These are phyloP conservation scores for Kwoniella europaea DNA, from an alignment of 768 basidiomycete species.

Conservation along the genomic window DNA sequence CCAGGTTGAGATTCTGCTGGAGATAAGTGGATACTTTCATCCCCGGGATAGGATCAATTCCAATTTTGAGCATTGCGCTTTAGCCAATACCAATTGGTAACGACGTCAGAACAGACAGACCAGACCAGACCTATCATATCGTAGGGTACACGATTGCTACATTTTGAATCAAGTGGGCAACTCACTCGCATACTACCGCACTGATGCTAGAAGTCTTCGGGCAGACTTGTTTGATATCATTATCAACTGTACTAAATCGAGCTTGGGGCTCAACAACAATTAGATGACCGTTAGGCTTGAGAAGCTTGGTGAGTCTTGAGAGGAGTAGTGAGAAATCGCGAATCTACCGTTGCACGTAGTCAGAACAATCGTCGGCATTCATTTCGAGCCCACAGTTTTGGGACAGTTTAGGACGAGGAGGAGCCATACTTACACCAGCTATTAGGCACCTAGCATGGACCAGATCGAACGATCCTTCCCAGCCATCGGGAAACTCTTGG, in stretches of 20 bases:
- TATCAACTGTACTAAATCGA: background rate
- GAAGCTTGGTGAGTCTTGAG: background rate
- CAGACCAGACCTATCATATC: too few species aligned
- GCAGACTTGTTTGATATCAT: background rate
- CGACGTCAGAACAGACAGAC: too few species aligned
- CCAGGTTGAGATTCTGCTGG: background rate
- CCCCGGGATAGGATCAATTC: conserved; percentile 14
- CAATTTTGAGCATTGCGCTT: conserved; percentile 2
- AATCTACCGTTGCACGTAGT: conserved; percentile 9
- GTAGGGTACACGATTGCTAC: background rate
- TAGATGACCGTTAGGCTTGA: conserved; percentile 10
- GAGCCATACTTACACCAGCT: conserved; percentile 19
- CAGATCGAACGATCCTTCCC: conserved; percentile 21
- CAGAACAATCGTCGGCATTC: background rate
- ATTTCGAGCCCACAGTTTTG: background rate
- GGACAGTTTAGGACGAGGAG: too few species aligned
- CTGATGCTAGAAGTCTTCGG: background rate
- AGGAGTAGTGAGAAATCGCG: conserved; percentile 18
- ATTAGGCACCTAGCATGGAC: conserved; percentile 16
- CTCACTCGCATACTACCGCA: background rate
- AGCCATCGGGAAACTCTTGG: conserved; percentile 8
- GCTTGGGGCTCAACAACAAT: conserved; percentile 11
- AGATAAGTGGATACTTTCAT: conserved; percentile 10
- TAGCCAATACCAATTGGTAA: too few species aligned
- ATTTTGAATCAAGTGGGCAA: background rate